Percentiles rank a stretch among this genome's conserved stretches.
Conservation (phyloP, 305 asterid species). For the Fraxinus ornus region DNA sequence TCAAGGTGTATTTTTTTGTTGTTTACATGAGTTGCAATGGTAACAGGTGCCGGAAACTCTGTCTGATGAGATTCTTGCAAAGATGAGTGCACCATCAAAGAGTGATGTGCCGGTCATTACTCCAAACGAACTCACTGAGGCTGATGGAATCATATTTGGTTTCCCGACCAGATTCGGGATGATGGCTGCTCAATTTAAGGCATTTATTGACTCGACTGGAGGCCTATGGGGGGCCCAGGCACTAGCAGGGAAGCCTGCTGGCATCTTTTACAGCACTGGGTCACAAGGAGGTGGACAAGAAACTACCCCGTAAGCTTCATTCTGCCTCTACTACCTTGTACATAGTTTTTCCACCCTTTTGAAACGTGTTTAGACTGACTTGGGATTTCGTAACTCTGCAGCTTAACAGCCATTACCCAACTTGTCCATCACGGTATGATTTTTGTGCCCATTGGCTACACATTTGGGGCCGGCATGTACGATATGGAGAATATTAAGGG, state of each 20-base stretch:
- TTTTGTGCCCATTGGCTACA: constrained; percentile 78
- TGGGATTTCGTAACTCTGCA: constrained; percentile 25
- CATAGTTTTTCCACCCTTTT: background rate
- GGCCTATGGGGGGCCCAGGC: constrained; percentile 63
- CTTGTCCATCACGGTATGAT: constrained; percentile 85
- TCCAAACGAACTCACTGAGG: constrained; percentile 58
- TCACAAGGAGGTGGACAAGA: constrained; percentile 84
- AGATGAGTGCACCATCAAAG: constrained; percentile 70
- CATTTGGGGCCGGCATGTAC: constrained; percentile 75
- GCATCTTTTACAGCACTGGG: constrained; percentile 66
- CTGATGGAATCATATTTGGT: constrained; percentile 71
- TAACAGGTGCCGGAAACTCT: constrained; percentile 72
- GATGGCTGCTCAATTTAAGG: constrained; percentile 82
- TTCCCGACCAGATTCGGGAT: constrained; percentile 84
- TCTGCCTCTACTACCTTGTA: background rate
- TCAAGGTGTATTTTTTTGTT: background rate
- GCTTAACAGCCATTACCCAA: constrained; percentile 81
- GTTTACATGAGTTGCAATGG: background rate
- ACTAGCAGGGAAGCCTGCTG: constrained; percentile 81
- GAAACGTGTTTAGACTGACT: background rate
- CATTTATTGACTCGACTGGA: constrained; percentile 73
- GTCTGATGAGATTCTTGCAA: constrained; percentile 53
- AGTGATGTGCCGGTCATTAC: constrained; percentile 58
- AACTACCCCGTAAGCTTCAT: constrained; percentile 59
- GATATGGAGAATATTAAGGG: constrained; percentile 73